Evolutionary conservation across 345 rosid genomes (phyloP), one percentile per base, ranked within the genome.

Genomic region (Lagerstroemia speciosa): DNA sequence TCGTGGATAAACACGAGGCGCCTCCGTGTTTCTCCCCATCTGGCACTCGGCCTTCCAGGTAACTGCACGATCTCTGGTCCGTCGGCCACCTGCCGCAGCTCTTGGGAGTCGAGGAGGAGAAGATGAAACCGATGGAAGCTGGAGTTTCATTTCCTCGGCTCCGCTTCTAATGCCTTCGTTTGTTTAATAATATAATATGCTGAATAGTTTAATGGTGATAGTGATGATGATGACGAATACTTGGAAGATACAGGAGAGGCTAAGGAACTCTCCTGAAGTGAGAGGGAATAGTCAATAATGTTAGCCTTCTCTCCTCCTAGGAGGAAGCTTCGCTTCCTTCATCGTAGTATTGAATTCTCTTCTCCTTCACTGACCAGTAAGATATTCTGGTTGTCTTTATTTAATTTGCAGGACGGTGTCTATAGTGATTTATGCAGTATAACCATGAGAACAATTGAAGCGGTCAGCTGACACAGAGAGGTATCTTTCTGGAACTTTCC

Each of bases 401-500:
- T 41, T 41, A 41, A 41, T 41, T 41, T 16, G 46, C 46, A 36
- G 38, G 38, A 36, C 8, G 32, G 64, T 60, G 64, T 19, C 31
- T 20, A 30, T 62, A 12, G 40, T 26, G 66, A 32, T 63, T 29
- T 24, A 15, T 32, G 38, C 32, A 3, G 66, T 33, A 27, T 19
- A 20, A 63, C n/a, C 43, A 38, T 63, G 24, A 63, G 66, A 29
- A 0, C 12, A 65, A 43, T 26, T 57, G 62, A 9, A 10, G 62
- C 62, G 4, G 60, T 22, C 14, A n/a, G 30, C 62, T 57, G 6
- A 26, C 43, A 37, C 8, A 20, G n/a, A 10, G 67, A 64, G 67
- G 67, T 34, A 65, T 65, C 32, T 65, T 27, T 65, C 31, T 65
- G 48, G 67, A 65, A 37, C 40, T 36, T 65, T 37, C 67, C 30